These are phyloP conservation scores for Pseudoneurospora amorphoporcata DNA, from an alignment of 495 filamentous ascomycete genomes.

Conservation along the genomic window DNA sequence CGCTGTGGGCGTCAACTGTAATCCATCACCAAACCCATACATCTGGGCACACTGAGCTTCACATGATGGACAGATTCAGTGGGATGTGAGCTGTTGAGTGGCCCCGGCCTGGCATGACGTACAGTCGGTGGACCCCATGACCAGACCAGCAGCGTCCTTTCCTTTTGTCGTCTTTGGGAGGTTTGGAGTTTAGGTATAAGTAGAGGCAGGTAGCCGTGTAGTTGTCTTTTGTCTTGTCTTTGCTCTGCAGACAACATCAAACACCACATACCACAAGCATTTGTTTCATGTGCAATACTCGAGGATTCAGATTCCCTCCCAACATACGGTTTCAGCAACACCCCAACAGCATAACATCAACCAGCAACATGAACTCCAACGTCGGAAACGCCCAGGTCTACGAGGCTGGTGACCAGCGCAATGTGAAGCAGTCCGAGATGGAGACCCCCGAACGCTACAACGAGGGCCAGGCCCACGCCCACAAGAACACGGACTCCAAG, in stretches of 20 bases:
- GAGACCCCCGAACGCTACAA: slow-evolving; percentile 44
- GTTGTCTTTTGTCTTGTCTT: not conserved
- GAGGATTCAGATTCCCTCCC: not conserved
- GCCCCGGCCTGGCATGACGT: not conserved
- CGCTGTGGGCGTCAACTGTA: not conserved
- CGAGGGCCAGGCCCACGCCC: slow-evolving; percentile 56
- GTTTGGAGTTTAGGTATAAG: not conserved
- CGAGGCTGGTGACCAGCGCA: slow-evolving; percentile 58
- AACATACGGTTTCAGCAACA: not conserved
- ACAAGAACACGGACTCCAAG: slow-evolving; percentile 66
- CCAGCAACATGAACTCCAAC: slow-evolving; percentile 19
- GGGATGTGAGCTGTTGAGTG: not conserved
- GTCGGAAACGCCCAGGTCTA: slow-evolving; percentile 34
- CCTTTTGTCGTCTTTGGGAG: not conserved
- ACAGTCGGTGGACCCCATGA: not conserved
- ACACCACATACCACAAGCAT: not conserved
- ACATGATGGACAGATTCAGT: not conserved
- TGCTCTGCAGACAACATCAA: not conserved
- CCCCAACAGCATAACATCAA: not conserved
- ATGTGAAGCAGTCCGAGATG: slow-evolving; percentile 45
- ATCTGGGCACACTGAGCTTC: not conserved
- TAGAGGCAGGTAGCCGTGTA: not conserved
- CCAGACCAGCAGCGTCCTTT: not conserved
- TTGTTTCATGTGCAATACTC: not conserved
- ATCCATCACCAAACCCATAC: not conserved